Evolutionary conservation across 495 filamentous ascomycete species (phyloP).

Genomic region (Lasiosphaeria hispida): DNA sequence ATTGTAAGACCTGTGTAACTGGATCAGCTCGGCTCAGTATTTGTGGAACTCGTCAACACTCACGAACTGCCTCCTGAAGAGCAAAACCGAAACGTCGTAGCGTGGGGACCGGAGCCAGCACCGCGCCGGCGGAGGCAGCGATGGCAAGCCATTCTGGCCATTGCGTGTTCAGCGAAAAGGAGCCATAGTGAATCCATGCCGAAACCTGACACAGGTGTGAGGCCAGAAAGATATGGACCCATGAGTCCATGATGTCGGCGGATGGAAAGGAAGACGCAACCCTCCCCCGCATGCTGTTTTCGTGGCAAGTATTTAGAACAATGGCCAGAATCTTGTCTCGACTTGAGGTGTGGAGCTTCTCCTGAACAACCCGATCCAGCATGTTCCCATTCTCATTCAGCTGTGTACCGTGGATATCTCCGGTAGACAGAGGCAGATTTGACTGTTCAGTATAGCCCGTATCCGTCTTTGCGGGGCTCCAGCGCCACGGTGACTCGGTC

Average conservation of each 20-base stretch:
- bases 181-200: conserved; percentile 58
- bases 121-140: conserved; percentile 55
- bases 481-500: conserved; percentile 53
- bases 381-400: conserved; percentile 21
- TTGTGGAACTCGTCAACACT: conserved; percentile 4
- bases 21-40: neutral
- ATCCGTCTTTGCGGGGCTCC: conserved; percentile 51
- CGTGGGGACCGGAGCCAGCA: conserved; percentile 52
- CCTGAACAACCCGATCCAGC: conserved; percentile 35
- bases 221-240: conserved; percentile 60
- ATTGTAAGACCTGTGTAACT: conserved; percentile 34
- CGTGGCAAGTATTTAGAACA: conserved; percentile 51
- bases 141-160: conserved; percentile 56
- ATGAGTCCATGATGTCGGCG: conserved; percentile 54
- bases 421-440: conserved; percentile 50
- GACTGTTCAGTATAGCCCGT: conserved; percentile 51
- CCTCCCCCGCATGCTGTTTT: conserved; percentile 40
- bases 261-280: conserved; percentile 62
- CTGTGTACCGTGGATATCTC: conserved; percentile 28
- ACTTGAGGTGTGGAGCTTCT: conserved; percentile 46
- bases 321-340: conserved; percentile 59
- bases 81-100: conserved; percentile 63
- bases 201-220: conserved; percentile 48
- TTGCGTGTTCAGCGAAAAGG: conserved; percentile 49
- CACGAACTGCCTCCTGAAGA: conserved; percentile 58